Conservation (phyloP, 768 basidiomycete species). For the Boletales sp. region DNA sequence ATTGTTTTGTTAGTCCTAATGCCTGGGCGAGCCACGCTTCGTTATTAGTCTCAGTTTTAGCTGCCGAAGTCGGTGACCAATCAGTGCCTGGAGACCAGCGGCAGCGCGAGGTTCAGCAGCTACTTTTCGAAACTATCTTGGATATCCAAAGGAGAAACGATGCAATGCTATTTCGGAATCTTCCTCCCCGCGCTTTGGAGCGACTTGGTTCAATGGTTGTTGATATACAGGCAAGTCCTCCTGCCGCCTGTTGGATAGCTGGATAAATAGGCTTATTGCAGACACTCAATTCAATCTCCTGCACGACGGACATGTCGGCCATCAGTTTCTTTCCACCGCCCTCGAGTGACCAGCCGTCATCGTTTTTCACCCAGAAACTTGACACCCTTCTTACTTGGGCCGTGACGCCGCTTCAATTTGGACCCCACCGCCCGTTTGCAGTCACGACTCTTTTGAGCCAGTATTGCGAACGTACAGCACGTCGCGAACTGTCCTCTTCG, state of each 20-base stretch:
- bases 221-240: slow-evolving; percentile 42
- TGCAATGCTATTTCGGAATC: slow-evolving; percentile 68
- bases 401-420: slow-evolving; percentile 76
- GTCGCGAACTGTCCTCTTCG: slow-evolving; percentile 56
- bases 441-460: slow-evolving; percentile 64
- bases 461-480: slow-evolving; percentile 62
- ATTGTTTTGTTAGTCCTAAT: slow-evolving; percentile 70
- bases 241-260: neutral
- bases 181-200: slow-evolving; percentile 58
- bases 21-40: slow-evolving; percentile 57
- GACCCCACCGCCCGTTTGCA: slow-evolving; percentile 76
- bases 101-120: slow-evolving; percentile 44
- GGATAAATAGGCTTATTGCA: slow-evolving; percentile 25
- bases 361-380: slow-evolving; percentile 61
- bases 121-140: slow-evolving; percentile 55
- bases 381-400: slow-evolving; percentile 78
- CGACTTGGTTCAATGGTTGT: slow-evolving; percentile 58
- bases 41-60: slow-evolving; percentile 38
- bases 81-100: slow-evolving; percentile 18
- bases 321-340: slow-evolving; percentile 57
- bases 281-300: slow-evolving; percentile 76
- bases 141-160: slow-evolving; percentile 78
- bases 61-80: slow-evolving; percentile 35
- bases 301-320: slow-evolving; percentile 54
- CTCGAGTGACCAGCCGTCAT: slow-evolving; percentile 29